Evolutionary conservation across 2,329 filamentous ascomycete genomes (phyloP).

Genomic region (Penicillium sp.): DNA sequence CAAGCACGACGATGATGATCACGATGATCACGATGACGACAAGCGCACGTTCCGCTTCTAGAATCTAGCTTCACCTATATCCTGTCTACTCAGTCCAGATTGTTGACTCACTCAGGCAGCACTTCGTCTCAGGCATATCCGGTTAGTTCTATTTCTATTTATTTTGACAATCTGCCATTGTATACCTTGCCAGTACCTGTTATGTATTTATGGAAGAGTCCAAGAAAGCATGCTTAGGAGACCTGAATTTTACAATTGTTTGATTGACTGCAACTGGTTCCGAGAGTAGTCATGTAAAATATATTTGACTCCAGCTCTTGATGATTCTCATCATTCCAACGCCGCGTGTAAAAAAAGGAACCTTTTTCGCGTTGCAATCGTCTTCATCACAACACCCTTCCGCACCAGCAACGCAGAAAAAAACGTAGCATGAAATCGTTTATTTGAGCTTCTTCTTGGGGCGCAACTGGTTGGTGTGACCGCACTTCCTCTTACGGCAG

Average conservation of each 20-base stretch:
- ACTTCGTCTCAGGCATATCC: slow-evolving; percentile 5
- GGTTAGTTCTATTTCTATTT: neutral
- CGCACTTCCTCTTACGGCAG: slow-evolving; percentile 99
- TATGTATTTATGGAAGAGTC: slow-evolving; percentile 12
- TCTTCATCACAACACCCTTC: slow-evolving; percentile 35
- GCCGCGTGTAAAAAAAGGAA: slow-evolving; percentile 36
- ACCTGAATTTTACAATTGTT: slow-evolving; percentile 44
- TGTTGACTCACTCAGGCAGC: slow-evolving; percentile 30
- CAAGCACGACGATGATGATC: slow-evolving; percentile 32
- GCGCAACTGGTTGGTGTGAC: slow-evolving; percentile 99
- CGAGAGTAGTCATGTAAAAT: slow-evolving; percentile 40
- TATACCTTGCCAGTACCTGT: slow-evolving; percentile 22
- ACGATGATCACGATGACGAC: slow-evolving; percentile 32
- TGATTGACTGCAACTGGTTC: slow-evolving; percentile 43
- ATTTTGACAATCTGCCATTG: slow-evolving; percentile 9
- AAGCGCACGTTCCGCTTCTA: slow-evolving; percentile 35
- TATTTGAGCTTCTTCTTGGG: slow-evolving; percentile 99
- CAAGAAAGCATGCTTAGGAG: slow-evolving; percentile 11
- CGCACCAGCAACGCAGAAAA: slow-evolving; percentile 49
- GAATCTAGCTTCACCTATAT: slow-evolving; percentile 3
- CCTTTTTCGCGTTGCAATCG: slow-evolving; percentile 41
- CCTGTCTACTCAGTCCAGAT: slow-evolving; percentile 3
- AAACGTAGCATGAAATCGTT: slow-evolving; percentile 50
- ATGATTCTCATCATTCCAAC: slow-evolving; percentile 46
- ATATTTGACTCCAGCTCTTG: slow-evolving; percentile 38